phyloP scores from a whole-genome alignment of 176 grass and related monocot species.

The Juncus effusus region DNA sequence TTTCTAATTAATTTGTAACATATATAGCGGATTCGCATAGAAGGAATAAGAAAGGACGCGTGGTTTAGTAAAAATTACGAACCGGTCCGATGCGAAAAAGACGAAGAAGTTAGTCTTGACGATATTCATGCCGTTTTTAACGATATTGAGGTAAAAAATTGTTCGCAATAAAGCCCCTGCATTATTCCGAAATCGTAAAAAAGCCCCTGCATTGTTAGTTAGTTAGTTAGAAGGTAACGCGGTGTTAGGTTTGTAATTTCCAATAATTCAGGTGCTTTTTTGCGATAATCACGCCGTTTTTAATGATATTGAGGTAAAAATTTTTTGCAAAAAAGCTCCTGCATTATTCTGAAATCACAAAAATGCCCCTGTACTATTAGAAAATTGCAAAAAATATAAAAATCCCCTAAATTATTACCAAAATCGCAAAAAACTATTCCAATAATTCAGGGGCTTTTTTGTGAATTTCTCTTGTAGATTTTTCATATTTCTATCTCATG shows the following conservation, averaged over 20 bases:
- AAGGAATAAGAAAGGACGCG: slow-evolving; percentile 56
- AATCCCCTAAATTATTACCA: not conserved
- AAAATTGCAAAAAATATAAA: no score
- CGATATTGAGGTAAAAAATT: slow-evolving; percentile 70
- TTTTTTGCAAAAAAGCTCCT: not conserved
- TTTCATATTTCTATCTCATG: not conserved
- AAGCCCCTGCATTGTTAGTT: not conserved
- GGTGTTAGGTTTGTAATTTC: no score
- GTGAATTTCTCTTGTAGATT: slow-evolving; percentile 45
- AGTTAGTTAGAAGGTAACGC: not conserved
- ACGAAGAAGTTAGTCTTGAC: slow-evolving; percentile 72
- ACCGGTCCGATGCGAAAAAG: slow-evolving; percentile 43
- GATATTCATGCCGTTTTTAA: slow-evolving; percentile 90
- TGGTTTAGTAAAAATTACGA: slow-evolving; percentile 88
- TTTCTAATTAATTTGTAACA: no score
- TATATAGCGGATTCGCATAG: slow-evolving; percentile 67
- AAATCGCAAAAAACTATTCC: no score
- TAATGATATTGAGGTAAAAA: slow-evolving; percentile 82
- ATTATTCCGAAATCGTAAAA: no score
- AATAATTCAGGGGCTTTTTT: slow-evolving; percentile 15
- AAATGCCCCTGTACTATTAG: no score
- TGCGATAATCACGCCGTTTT: slow-evolving; percentile 87
- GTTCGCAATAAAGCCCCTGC: not conserved
- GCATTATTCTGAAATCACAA: no score
- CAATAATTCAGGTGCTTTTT: slow-evolving; percentile 1